Percentiles rank a stretch among this genome's conserved stretches.
Evolutionary conservation across 2,329 filamentous ascomycete species (phyloP).

Genomic region (Fusarium oxysporum): DNA sequence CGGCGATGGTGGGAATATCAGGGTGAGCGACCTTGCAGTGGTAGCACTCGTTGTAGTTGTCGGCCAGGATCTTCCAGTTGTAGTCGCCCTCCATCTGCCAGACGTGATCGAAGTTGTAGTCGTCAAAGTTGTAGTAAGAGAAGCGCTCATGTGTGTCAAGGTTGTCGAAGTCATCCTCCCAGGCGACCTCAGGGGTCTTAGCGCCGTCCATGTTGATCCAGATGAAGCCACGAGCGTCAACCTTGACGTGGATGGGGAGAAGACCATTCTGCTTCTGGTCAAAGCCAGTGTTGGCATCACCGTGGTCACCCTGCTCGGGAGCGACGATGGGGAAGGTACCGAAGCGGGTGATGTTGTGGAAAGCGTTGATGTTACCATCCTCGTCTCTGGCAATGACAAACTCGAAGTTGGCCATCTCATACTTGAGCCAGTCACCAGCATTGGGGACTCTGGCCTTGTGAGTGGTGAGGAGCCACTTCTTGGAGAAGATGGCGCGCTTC

Average conservation of each 20-base stretch:
- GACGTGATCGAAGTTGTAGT: conserved; percentile 67
- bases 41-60: conserved; percentile 76
- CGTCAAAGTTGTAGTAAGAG: conserved; percentile 59
- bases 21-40: conserved; percentile 71
- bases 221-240: conserved; percentile 66
- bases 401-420: conserved; percentile 65
- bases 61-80: conserved; percentile 71
- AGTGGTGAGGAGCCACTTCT: conserved; percentile 67
- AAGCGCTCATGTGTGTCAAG: conserved; percentile 60
- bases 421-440: conserved; percentile 67
- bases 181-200: conserved; percentile 59
- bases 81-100: conserved; percentile 68
- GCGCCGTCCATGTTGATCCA: conserved; percentile 67
- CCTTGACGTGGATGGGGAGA: conserved; percentile 64
- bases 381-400: conserved; percentile 65
- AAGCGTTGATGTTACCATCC: conserved; percentile 65
- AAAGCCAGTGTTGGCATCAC: conserved; percentile 66
- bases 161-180: conserved; percentile 63
- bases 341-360: conserved; percentile 73
- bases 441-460: conserved; percentile 63
- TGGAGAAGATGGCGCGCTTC: conserved; percentile 67
- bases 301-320: conserved; percentile 60
- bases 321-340: conserved; percentile 65
- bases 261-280: conserved; percentile 67
- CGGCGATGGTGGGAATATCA: conserved; percentile 66